A percentile compares a stretch with the other conserved stretches of the same genome.
Evolutionary conservation across 345 rosid genomes (phyloP).

Genomic region (Hypericum perforatum): DNA sequence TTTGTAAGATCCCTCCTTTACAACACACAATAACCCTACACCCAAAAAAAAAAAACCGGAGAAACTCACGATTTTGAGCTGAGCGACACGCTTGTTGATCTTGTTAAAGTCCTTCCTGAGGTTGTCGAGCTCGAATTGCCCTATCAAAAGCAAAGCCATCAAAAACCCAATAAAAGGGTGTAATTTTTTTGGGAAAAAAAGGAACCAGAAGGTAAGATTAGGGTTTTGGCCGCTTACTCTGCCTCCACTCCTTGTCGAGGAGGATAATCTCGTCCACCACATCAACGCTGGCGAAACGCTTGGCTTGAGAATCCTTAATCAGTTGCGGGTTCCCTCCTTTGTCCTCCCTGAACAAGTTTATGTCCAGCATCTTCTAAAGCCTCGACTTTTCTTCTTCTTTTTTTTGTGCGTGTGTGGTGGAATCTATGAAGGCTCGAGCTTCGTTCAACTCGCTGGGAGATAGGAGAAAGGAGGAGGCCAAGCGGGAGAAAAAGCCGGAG

Average conservation of each 20-base stretch:
- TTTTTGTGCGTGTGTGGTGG: too few species aligned
- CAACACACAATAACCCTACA: background rate
- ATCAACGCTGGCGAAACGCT: slow-evolving; percentile 53
- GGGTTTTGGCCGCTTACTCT: slow-evolving; percentile 27
- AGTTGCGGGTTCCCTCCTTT: slow-evolving; percentile 66
- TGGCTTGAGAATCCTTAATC: slow-evolving; percentile 67
- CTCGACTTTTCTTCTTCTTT: too few species aligned
- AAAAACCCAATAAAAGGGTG: background rate
- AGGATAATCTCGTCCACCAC: slow-evolving; percentile 61
- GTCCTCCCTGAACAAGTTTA: slow-evolving; percentile 64
- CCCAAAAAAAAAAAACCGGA: background rate
- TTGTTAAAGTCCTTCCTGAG: slow-evolving; percentile 60
- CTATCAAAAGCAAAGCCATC: slow-evolving; percentile 23
- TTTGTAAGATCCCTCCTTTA: background rate
- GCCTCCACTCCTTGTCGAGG: slow-evolving; percentile 76
- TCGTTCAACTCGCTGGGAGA: too few species aligned
- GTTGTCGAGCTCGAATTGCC: slow-evolving; percentile 58
- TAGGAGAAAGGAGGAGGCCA: too few species aligned
- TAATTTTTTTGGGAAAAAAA: background rate
- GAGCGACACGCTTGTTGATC: slow-evolving; percentile 58
- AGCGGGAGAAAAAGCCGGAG: too few species aligned
- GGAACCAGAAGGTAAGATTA: background rate
- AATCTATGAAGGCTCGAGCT: too few species aligned
- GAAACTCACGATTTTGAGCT: slow-evolving; percentile 56
- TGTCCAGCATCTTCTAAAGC: slow-evolving; percentile 48